These are phyloP conservation scores for Saitozyma sp. DNA, from an alignment of 768 basidiomycete species.

Conservation along the genomic window DNA sequence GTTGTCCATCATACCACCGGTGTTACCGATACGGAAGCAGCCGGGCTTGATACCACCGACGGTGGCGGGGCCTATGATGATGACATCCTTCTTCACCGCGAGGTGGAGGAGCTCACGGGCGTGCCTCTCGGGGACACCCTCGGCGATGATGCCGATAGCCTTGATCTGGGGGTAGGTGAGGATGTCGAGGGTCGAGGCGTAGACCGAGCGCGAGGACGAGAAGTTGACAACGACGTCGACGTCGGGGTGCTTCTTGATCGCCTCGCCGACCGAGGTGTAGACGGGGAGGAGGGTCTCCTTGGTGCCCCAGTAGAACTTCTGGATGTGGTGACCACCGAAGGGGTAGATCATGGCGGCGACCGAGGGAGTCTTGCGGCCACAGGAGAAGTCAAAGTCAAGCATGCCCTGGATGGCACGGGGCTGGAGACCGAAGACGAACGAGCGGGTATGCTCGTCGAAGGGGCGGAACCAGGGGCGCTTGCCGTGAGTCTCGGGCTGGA, in stretches of 20 bases:
- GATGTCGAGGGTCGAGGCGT: constrained; percentile 90
- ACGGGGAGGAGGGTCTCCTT: constrained; percentile 98
- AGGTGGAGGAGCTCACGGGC: constrained; percentile 92
- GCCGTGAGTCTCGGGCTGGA: constrained; percentile 59
- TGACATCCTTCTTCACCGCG: constrained; percentile 78
- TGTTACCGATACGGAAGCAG: constrained; percentile 99
- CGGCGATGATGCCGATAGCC: constrained; percentile 89
- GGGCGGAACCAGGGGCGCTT: constrained; percentile 80
- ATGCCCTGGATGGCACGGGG: constrained; percentile 98
- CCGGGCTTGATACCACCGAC: constrained; percentile 99
- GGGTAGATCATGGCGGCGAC: constrained; percentile 99
- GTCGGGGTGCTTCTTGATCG: constrained; percentile 89
- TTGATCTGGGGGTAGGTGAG: constrained; percentile 69
- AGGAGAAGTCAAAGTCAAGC: constrained; percentile 99
- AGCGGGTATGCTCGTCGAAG: constrained; percentile 89
- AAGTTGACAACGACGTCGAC: constrained; percentile 99
- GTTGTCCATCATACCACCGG: constrained; percentile 99
- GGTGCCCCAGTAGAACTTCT: constrained; percentile 99
- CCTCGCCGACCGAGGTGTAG: constrained; percentile 87
- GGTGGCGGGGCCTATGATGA: constrained; percentile 95
- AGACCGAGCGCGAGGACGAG: constrained; percentile 88
- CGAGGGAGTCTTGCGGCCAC: constrained; percentile 82
- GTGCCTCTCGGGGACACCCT: constrained; percentile 97
- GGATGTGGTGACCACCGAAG: constrained; percentile 99
- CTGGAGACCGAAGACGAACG: constrained; percentile 97